Evolutionary conservation across 257 asterid species (phyloP).

Genomic region (Nicotiana benthamiana): DNA sequence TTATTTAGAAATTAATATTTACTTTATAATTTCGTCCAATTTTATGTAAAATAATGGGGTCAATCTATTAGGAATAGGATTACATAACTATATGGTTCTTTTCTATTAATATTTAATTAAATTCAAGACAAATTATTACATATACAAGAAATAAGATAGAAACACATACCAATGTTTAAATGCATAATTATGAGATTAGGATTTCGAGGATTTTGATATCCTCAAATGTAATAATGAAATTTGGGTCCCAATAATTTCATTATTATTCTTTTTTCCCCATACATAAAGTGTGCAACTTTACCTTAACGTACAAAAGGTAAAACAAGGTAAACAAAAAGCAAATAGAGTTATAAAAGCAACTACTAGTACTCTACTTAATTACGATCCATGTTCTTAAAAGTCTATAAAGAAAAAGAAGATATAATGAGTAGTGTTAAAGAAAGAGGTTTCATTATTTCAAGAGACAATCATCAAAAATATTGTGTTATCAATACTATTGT

Average conservation of each 20-base stretch:
- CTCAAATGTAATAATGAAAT: not conserved
- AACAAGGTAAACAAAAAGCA: not conserved
- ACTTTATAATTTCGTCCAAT: not conserved
- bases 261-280: not conserved
- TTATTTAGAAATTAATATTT: too few species aligned
- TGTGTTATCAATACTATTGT: constrained; percentile 8
- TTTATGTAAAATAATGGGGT: too few species aligned
- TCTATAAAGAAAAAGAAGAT: not conserved
- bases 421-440: constrained; percentile 5
- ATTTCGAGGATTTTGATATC: constrained; percentile 3
- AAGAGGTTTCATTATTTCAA: constrained; percentile 8
- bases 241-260: constrained; percentile 5
- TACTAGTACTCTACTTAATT: not conserved
- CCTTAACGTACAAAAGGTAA: constrained; percentile 17
- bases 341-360: constrained; percentile 6
- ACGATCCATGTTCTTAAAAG: constrained; percentile 11
- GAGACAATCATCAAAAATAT: not conserved
- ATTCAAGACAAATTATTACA: too few species aligned
- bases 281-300: constrained; percentile 32
- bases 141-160: not conserved
- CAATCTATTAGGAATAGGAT: too few species aligned
- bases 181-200: constrained; percentile 7
- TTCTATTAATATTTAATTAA: too few species aligned
- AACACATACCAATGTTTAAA: not conserved
- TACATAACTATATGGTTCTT: too few species aligned